Conservation (phyloP, 495 filamentous ascomycete species). For the Penicillium chermesinum region DNA sequence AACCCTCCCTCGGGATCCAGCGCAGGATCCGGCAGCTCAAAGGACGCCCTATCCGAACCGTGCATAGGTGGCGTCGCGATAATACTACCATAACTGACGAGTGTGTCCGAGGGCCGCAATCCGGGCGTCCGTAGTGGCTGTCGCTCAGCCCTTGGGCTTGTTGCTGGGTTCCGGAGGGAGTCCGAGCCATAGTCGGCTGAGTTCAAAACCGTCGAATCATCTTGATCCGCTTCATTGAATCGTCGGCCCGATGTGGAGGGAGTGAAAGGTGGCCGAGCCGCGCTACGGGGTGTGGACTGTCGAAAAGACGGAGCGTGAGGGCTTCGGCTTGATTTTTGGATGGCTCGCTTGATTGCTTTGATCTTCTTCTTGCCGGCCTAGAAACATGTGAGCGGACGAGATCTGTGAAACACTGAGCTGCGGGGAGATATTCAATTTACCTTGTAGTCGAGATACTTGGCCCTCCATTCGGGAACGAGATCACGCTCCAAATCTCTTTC, state of each 20-base stretch:
- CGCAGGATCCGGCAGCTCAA: constrained; percentile 73
- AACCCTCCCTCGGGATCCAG: constrained; percentile 44
- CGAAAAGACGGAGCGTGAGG: constrained; percentile 44
- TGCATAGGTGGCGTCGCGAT: constrained; percentile 54
- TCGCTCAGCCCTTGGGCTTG: constrained; percentile 27
- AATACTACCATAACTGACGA: constrained; percentile 71
- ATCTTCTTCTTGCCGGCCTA: constrained; percentile 82
- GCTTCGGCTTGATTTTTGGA: constrained; percentile 55
- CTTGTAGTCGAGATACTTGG: constrained; percentile 91
- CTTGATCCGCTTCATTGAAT: constrained; percentile 16
- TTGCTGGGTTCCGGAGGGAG: constrained; percentile 13
- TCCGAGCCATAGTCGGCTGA: not conserved
- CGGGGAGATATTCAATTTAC: constrained; percentile 22
- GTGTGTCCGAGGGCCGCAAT: constrained; percentile 33
- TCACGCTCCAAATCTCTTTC: constrained; percentile 75
- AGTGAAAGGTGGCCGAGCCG: constrained; percentile 3
- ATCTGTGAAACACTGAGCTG: not conserved
- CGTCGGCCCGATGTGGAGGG: constrained; percentile 19
- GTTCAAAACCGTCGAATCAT: constrained; percentile 7
- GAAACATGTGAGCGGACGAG: not conserved
- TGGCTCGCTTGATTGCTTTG: constrained; percentile 69
- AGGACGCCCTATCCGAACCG: constrained; percentile 40
- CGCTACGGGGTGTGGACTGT: constrained; percentile 28
- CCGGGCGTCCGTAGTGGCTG: constrained; percentile 37
- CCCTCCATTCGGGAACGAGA: constrained; percentile 86